phyloP scores from a whole-genome alignment of 176 grass and related monocot species.

The Oryza glumipatula region DNA sequence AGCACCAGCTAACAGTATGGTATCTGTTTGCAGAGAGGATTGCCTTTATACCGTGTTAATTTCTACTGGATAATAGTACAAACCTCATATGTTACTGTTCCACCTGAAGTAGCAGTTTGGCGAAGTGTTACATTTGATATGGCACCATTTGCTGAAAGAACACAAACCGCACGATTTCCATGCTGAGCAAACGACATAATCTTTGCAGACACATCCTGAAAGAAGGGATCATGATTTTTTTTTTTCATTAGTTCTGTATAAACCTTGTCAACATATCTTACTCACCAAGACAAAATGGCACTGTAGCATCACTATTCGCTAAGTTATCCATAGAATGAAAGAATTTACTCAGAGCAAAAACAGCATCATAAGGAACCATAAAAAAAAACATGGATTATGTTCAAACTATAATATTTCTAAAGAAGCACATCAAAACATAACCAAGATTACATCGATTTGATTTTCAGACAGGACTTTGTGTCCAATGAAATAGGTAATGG shows the following conservation, averaged over 20 bases:
- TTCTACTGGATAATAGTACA: slow-evolving; percentile 34
- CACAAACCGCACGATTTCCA: slow-evolving; percentile 77
- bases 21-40: not conserved
- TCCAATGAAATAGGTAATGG: not conserved
- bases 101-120: slow-evolving; percentile 92
- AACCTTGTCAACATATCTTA: slow-evolving; percentile 9
- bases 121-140: slow-evolving; percentile 98
- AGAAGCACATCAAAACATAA: not conserved
- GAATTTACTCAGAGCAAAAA: slow-evolving; percentile 15
- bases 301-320: not conserved
- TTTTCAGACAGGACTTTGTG: slow-evolving; percentile 17
- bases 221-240: not conserved
- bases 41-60: not conserved
- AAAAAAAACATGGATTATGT: not conserved
- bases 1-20: not conserved
- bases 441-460: not conserved
- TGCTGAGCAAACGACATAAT: slow-evolving; percentile 97
- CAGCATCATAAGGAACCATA: not conserved
- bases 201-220: slow-evolving; percentile 90
- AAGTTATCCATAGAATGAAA: not conserved
- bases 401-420: not conserved
- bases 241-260: not conserved
- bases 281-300: slow-evolving; percentile 18
- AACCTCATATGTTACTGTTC: slow-evolving; percentile 99
- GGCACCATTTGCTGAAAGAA: slow-evolving; percentile 96